These are phyloP conservation scores for Avena sativa DNA, from an alignment of 176 grass and related monocot species.

Conservation along the genomic window DNA sequence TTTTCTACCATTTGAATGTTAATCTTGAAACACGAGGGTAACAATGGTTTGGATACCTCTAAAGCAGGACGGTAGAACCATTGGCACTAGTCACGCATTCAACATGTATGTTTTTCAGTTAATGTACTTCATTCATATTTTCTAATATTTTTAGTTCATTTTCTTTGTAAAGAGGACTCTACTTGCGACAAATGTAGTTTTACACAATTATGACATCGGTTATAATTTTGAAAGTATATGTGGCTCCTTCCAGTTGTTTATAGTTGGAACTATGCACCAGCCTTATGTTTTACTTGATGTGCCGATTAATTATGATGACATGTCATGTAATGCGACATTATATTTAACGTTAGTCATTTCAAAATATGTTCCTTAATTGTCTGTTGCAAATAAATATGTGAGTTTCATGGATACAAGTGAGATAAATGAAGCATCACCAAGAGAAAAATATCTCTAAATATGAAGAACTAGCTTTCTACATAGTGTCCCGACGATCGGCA, in stretches of 20 bases:
- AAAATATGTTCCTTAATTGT: background rate
- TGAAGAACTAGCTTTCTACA: no score
- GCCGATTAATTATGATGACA: background rate
- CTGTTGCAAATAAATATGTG: background rate
- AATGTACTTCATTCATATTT: no score
- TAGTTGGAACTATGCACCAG: background rate
- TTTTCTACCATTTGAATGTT: background rate
- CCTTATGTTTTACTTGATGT: background rate
- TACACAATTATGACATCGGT: background rate
- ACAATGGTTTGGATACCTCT: background rate
- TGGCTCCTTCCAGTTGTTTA: background rate
- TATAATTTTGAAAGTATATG: background rate
- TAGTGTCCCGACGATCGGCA: no score
- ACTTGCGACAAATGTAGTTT: background rate
- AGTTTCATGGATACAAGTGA: no score
- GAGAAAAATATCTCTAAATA: no score
- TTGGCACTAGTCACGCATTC: background rate
- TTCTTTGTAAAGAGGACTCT: no score
- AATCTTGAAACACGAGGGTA: background rate
- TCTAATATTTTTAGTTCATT: no score
- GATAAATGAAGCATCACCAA: no score
- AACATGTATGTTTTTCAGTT: background rate
- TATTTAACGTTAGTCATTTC: background rate
- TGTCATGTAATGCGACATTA: background rate
- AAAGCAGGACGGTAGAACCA: background rate